phyloP scores from a whole-genome alignment of 2,329 filamentous ascomycete genomes.

The Fusarium brachygibbosum region DNA sequence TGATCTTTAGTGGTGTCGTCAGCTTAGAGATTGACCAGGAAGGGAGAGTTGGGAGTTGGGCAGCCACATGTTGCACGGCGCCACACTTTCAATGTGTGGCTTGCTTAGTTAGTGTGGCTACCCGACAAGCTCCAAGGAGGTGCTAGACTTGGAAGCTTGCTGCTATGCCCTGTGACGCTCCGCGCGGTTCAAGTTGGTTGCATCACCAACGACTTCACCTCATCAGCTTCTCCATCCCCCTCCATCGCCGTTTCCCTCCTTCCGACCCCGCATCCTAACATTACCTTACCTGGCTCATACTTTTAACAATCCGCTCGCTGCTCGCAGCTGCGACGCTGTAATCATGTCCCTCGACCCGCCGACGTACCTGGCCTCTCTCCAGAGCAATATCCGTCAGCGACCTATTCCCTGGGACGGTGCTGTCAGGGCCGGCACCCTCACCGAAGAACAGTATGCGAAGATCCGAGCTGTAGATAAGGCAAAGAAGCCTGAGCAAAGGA shows the following conservation, averaged over 20 bases:
- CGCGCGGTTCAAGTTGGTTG: slow-evolving; percentile 46
- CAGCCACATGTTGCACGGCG: neutral
- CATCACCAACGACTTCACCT: slow-evolving; percentile 51
- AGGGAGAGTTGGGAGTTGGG: neutral
- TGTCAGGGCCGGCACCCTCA: slow-evolving; percentile 92
- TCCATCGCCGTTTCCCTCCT: slow-evolving; percentile 17
- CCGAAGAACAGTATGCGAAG: slow-evolving; percentile 92
- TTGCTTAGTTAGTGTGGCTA: slow-evolving; percentile 37
- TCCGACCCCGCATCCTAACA: slow-evolving; percentile 15
- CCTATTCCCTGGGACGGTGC: slow-evolving; percentile 99
- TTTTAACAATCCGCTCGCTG: slow-evolving; percentile 33
- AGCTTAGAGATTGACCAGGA: slow-evolving; percentile 7
- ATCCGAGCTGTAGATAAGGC: slow-evolving; percentile 98
- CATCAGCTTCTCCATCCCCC: slow-evolving; percentile 38
- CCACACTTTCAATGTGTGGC: slow-evolving; percentile 31
- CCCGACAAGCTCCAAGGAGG: slow-evolving; percentile 30
- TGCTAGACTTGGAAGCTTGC: slow-evolving; percentile 36
- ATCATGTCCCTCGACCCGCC: slow-evolving; percentile 92
- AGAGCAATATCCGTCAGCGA: slow-evolving; percentile 96
- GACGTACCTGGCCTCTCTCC: slow-evolving; percentile 85
- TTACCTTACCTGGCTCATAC: slow-evolving; percentile 23
- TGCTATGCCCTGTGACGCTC: slow-evolving; percentile 45
- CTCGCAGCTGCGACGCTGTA: slow-evolving; percentile 50
- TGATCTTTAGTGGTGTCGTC: slow-evolving; percentile 15
- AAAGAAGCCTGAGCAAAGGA: slow-evolving; percentile 85